phyloP scores from a whole-genome alignment of 805 yeast species.

The Pichia scutulata region DNA sequence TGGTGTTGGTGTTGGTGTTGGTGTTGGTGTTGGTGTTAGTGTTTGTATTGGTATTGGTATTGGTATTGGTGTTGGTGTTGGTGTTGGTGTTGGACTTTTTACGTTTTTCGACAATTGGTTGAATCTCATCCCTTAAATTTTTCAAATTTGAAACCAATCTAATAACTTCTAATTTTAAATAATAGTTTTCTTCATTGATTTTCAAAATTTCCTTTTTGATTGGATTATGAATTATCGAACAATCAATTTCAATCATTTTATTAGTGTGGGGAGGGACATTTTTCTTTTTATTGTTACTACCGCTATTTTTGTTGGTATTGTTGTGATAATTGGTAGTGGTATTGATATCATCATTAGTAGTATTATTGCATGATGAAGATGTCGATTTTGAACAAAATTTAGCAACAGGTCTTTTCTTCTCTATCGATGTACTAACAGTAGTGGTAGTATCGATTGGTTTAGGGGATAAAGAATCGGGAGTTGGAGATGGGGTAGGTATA shows the following conservation, averaged over 20 bases:
- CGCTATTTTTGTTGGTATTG: not conserved
- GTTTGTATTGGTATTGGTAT: too few species aligned
- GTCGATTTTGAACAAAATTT: not conserved
- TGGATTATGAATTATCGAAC: slow-evolving; percentile 24
- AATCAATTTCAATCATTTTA: slow-evolving; percentile 14
- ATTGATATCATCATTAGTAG: not conserved
- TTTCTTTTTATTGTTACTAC: not conserved
- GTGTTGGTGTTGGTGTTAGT: not conserved
- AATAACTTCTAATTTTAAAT: slow-evolving; percentile 36
- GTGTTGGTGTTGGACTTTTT: not conserved
- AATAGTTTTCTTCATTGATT: slow-evolving; percentile 39
- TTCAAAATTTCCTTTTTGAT: slow-evolving; percentile 34
- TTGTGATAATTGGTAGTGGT: not conserved
- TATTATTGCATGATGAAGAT: not conserved
- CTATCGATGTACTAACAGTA: not conserved
- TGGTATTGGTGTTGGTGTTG: too few species aligned
- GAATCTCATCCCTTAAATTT: slow-evolving; percentile 21
- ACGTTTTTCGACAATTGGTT: not conserved
- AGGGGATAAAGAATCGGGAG: slow-evolving; percentile 8
- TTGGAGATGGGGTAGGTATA: slow-evolving; percentile 7
- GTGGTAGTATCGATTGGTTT: not conserved
- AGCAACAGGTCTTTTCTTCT: not conserved
- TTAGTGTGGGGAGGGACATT: not conserved
- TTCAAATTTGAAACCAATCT: slow-evolving; percentile 38
- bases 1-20: not conserved